Evolutionary conservation across 257 asterid species (phyloP).

Genomic region (Buddleja alternifolia): DNA sequence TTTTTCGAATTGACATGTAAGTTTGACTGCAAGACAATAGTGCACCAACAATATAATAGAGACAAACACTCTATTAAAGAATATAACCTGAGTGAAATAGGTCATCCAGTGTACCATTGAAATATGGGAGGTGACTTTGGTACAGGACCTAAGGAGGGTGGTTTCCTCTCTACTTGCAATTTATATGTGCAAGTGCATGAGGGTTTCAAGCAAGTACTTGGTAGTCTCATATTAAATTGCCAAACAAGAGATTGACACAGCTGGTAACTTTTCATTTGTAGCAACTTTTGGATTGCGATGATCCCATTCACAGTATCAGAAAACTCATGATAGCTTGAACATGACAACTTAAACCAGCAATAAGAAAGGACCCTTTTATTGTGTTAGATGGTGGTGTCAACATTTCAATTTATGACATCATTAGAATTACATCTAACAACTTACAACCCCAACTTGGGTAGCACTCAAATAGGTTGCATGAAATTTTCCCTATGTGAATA

Average conservation of each 20-base stretch:
- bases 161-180: constrained; percentile 39
- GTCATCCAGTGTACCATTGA: constrained; percentile 46
- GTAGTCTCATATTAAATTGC: constrained; percentile 13
- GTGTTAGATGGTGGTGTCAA: too few relatives aligned
- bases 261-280: too few relatives aligned
- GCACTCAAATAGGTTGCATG: too few relatives aligned
- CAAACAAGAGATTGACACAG: not conserved
- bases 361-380: too few relatives aligned
- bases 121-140: constrained; percentile 46
- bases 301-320: too few relatives aligned
- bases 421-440: too few relatives aligned
- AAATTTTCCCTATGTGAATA: too few relatives aligned
- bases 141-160: constrained; percentile 54
- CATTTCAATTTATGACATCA: too few relatives aligned
- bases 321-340: not conserved
- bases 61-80: constrained; percentile 17
- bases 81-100: constrained; percentile 12
- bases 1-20: not conserved
- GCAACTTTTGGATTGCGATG: too few relatives aligned
- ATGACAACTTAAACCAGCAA: not conserved
- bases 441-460: too few relatives aligned
- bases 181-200: constrained; percentile 24
- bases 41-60: not conserved
- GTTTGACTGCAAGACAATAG: not conserved
- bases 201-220: constrained; percentile 8